Evolutionary conservation across 495 filamentous ascomycete genomes (phyloP), one percentile per base, ranked within the genome.

Genomic region (Penicillium cinerascens): DNA sequence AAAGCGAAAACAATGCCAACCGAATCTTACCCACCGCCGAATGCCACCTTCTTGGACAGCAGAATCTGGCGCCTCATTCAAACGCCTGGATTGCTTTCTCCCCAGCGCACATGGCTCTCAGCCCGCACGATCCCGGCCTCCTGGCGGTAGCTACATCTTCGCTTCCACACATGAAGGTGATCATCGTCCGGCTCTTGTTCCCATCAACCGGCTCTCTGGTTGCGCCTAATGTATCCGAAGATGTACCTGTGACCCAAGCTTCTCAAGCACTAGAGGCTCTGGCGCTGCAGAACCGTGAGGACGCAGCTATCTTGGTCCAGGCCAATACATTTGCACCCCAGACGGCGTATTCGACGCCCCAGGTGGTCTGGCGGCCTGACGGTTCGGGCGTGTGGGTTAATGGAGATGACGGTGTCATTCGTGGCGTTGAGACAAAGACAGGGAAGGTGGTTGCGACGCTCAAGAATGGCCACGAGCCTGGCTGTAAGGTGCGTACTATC

Each of bases 311-410:
- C 15, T 52, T 78, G 16, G 68, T 84, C 3, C 77, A 85, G 56
- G 70, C 77, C 5, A 85, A 71, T 52, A 85, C 85, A 0, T 71
- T 84, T 54, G 81, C 85, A 9, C 82, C 85, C 23, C 85, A 88
- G 66, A 85, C 85, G 42, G 68, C 78, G 6, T 88, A 87, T 60
- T 84, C 80, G 29, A 88, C 83, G 11, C 83, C 85, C 18, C 77
- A 79, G 53, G 65, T 87, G 9, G 78, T 71, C 8, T 88, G 85
- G 85, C 68, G 85, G 43, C 84, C 84, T 4, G 74, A 83, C 59
- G 84, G 83, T 1, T 77, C 69, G 23, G 85, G 85, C 1, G 63
- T 88, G 6, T 88, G 82, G 80, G 83, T 87, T 1, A 88, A 85
- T 66, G 81, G 81, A 9, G 86, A 88, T 59, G 85, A 88, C 66